Percentiles rank a stretch among this genome's conserved stretches.
phyloP scores from a whole-genome alignment of 1,139 yeast genomes.

The Yamadazyma kanchanaburiensis region DNA sequence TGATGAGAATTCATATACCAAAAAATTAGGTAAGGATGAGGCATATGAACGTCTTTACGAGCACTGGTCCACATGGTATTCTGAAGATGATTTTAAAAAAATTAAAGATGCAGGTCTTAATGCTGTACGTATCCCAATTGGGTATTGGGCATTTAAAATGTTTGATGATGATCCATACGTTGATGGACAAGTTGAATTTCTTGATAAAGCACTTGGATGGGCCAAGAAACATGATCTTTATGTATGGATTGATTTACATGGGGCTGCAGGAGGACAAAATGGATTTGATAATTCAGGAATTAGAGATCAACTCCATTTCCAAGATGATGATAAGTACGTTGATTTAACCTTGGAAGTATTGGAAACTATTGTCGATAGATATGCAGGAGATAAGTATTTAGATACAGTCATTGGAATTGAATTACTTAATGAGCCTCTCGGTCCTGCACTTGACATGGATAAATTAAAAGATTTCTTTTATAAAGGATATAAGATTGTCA shows the following conservation, averaged over 20 bases:
- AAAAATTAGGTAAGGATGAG: conserved; percentile 57
- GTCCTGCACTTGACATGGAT: conserved; percentile 59
- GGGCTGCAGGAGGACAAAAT: conserved; percentile 96
- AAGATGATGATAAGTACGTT: conserved; percentile 44
- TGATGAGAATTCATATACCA: conserved; percentile 78
- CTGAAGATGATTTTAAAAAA: conserved; percentile 64
- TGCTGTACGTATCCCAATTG: conserved; percentile 86
- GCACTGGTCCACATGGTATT: conserved; percentile 83
- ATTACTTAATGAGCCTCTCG: conserved; percentile 86
- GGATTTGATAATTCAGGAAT: conserved; percentile 95
- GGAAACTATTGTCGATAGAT: conserved; percentile 47
- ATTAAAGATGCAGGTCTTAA: conserved; percentile 72
- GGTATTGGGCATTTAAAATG: conserved; percentile 88
- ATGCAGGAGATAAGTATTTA: conserved; percentile 59
- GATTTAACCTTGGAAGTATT: conserved; percentile 52
- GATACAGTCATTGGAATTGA: conserved; percentile 85
- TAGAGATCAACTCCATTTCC: conserved; percentile 64
- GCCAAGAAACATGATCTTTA: conserved; percentile 57
- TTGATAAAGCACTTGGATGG: conserved; percentile 80
- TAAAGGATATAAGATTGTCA: conserved; percentile 52
- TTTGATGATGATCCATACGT: conserved; percentile 79
- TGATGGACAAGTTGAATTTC: conserved; percentile 72
- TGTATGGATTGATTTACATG: conserved; percentile 92
- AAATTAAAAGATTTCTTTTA: conserved; percentile 55
- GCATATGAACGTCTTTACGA: conserved; percentile 50